Percentiles rank a stretch among this genome's conserved stretches.
These are phyloP conservation scores for Suillus occidentalis DNA, from an alignment of 768 basidiomycete genomes.

Conservation along the genomic window DNA sequence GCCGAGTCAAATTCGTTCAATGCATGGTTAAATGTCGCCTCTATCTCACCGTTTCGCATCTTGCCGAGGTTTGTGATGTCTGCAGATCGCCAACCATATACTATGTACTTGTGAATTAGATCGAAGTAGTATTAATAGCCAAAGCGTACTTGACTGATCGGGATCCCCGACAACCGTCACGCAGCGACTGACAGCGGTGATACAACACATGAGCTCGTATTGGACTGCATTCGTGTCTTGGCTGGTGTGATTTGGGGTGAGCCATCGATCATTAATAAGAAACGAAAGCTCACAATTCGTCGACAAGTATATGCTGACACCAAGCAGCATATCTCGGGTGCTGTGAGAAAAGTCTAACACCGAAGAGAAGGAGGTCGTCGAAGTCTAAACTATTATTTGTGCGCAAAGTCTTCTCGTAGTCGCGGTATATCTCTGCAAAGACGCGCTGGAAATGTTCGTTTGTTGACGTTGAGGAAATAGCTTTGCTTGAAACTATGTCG, in stretches of 20 bases:
- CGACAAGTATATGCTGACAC: conserved; percentile 73
- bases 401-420: conserved; percentile 64
- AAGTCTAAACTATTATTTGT: conserved; percentile 79
- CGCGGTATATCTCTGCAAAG: conserved; percentile 54
- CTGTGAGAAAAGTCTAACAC: conserved; percentile 59
- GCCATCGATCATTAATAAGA: not conserved
- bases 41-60: conserved; percentile 59
- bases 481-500: conserved; percentile 10
- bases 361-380: conserved; percentile 79
- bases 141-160: conserved; percentile 73
- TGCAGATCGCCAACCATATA: conserved; percentile 87
- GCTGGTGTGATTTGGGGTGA: conserved; percentile 28
- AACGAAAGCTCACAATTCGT: conserved; percentile 26
- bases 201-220: conserved; percentile 73
- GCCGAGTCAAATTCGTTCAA: not conserved
- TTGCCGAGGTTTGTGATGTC: conserved; percentile 72
- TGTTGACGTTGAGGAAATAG: not conserved
- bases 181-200: conserved; percentile 52
- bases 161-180: conserved; percentile 89
- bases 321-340: conserved; percentile 51
- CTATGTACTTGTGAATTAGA: conserved; percentile 30
- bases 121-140: not conserved
- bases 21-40: not conserved
- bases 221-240: conserved; percentile 84
- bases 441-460: conserved; percentile 38